Conservation (phyloP, 768 basidiomycete genomes). For the Filobasidium wieringae region DNA sequence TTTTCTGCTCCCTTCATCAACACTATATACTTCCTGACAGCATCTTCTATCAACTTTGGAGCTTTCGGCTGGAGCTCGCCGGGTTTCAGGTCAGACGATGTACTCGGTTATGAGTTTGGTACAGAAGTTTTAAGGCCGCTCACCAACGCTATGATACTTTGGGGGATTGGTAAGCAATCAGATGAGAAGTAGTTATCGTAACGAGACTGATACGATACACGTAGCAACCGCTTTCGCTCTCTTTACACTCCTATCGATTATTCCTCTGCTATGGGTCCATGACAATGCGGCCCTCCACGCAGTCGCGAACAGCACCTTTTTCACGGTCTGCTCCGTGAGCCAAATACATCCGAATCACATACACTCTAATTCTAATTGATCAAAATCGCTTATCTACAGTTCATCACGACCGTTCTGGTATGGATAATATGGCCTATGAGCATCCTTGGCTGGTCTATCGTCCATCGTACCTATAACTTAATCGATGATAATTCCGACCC, state of each 20-base stretch:
- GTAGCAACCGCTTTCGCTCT: slow-evolving; percentile 31
- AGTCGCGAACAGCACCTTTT: slow-evolving; percentile 33
- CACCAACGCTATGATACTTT: slow-evolving; percentile 35
- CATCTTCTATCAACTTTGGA: slow-evolving; percentile 25
- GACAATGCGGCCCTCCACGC: slow-evolving; percentile 28
- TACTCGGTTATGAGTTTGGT: slow-evolving; percentile 33
- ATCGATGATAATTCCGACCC: slow-evolving; percentile 13
- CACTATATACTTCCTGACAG: slow-evolving; percentile 29
- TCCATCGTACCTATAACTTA: slow-evolving; percentile 26
- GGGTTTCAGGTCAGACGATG: slow-evolving; percentile 23
- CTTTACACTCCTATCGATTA: slow-evolving; percentile 33
- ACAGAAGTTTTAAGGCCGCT: slow-evolving; percentile 28
- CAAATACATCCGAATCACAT: background rate
- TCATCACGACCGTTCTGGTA: slow-evolving; percentile 22
- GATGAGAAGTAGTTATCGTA: background rate
- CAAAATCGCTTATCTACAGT: slow-evolving; percentile 6
- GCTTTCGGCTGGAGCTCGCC: slow-evolving; percentile 34
- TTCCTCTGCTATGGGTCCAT: slow-evolving; percentile 37
- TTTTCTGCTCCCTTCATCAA: slow-evolving; percentile 38
- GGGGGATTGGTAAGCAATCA: slow-evolving; percentile 30
- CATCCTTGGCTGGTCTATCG: slow-evolving; percentile 36
- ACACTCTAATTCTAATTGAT: background rate
- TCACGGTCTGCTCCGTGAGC: slow-evolving; percentile 28
- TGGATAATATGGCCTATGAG: slow-evolving; percentile 26
- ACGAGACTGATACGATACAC: background rate